Evolutionary conservation across 345 rosid genomes (phyloP).

Genomic region (Carallia brachiata): DNA sequence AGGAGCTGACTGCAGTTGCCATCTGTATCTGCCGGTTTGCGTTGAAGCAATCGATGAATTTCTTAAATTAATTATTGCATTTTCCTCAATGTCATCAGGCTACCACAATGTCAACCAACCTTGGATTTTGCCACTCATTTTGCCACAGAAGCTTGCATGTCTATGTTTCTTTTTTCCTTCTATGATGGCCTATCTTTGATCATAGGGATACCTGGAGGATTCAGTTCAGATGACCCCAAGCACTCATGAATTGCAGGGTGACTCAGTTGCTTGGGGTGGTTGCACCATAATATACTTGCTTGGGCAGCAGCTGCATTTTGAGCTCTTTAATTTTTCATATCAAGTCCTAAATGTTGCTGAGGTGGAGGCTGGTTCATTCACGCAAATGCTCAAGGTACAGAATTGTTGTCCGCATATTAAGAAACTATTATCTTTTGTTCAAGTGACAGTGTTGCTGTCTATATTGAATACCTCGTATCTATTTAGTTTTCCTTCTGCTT

Average conservation of each 20-base stretch:
- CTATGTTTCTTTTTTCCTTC: slow-evolving; percentile 6
- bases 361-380: slow-evolving; percentile 68
- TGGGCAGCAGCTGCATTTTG: slow-evolving; percentile 96
- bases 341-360: slow-evolving; percentile 96
- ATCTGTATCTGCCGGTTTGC: too few relatives aligned
- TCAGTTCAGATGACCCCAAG: slow-evolving; percentile 42
- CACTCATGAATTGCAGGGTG: slow-evolving; percentile 72
- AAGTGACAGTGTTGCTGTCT: too few relatives aligned
- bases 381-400: slow-evolving; percentile 42
- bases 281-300: slow-evolving; percentile 94
- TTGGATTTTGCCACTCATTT: neutral
- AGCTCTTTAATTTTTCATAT: slow-evolving; percentile 92
- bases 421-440: too few relatives aligned
- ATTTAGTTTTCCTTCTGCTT: too few relatives aligned
- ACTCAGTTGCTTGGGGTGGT: slow-evolving; percentile 97
- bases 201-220: slow-evolving; percentile 85
- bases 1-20: too few relatives aligned
- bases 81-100: too few relatives aligned
- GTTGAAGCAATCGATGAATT: too few relatives aligned
- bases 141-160: neutral
- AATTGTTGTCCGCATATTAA: too few relatives aligned
- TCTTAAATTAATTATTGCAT: too few relatives aligned
- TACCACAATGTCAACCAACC: too few relatives aligned
- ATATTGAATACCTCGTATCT: too few relatives aligned
- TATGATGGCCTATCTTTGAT: slow-evolving; percentile 18